phyloP scores from a whole-genome alignment of 305 asterid genomes.

The Fraxinus floribunda region DNA sequence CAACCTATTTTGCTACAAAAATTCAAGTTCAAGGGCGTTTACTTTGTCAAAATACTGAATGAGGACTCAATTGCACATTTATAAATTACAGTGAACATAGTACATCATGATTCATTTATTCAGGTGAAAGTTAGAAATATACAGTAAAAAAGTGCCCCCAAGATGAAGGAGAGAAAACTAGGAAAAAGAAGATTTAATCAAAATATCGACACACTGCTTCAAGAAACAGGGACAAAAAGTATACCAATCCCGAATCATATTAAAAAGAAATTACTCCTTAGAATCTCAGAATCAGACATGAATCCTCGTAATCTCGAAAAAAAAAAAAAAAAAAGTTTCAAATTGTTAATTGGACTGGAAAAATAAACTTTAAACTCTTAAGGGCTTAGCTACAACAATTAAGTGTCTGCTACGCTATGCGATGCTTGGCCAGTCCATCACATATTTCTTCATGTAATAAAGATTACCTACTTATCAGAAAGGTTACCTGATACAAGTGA shows the following conservation, averaged over 20 bases:
- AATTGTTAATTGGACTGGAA: neutral
- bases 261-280: neutral
- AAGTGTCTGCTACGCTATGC: neutral
- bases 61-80: neutral
- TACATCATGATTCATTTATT: neutral
- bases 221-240: neutral
- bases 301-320: neutral
- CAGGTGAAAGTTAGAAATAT: neutral
- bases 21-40: neutral
- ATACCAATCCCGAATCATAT: neutral
- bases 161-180: neutral
- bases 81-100: neutral
- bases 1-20: neutral
- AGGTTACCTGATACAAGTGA: neutral
- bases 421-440: neutral
- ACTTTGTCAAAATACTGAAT: neutral
- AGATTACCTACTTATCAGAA: neutral
- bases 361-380: neutral
- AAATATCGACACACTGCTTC: neutral
- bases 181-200: neutral
- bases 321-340: neutral
- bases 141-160: neutral
- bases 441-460: neutral
- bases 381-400: neutral
- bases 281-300: neutral